Conservation (phyloP, 2,329 filamentous ascomycete species). For the Scleromitrula shiraiana region DNA sequence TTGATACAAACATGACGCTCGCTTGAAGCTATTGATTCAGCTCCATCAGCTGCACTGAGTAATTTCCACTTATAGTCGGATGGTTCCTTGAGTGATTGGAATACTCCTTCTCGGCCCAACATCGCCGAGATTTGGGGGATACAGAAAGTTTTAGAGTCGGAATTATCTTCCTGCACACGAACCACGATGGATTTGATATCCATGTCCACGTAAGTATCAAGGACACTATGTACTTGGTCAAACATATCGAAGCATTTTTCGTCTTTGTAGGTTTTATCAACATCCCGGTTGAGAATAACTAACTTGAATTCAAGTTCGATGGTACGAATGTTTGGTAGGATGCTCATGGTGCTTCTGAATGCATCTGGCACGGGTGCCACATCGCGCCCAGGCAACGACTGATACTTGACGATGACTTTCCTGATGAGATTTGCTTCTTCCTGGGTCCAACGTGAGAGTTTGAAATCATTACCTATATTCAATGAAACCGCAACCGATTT, state of each 20-base stretch:
- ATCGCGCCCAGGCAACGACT: no score
- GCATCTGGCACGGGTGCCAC: no score
- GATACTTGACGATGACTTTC: no score
- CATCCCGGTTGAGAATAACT: no score
- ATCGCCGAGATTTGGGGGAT: background rate
- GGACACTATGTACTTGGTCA: background rate
- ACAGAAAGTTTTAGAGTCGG: no score
- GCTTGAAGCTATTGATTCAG: no score
- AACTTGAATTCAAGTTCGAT: background rate
- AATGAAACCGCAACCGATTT: no score
- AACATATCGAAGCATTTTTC: background rate
- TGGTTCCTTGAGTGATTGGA: no score
- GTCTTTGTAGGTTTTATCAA: background rate
- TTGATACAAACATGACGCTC: no score
- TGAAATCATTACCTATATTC: no score
- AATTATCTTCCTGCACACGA: rapidly evolving
- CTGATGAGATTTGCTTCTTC: no score
- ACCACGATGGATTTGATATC: background rate
- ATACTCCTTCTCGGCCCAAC: background rate
- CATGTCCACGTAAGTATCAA: background rate
- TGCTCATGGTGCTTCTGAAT: background rate
- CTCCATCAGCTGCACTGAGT: background rate
- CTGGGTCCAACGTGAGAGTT: no score
- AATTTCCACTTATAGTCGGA: background rate
- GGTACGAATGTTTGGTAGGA: background rate